Base-by-base conservation (phyloP, 2,329 filamentous ascomycete genomes). In the Celoporthe dispersa region DNA sequence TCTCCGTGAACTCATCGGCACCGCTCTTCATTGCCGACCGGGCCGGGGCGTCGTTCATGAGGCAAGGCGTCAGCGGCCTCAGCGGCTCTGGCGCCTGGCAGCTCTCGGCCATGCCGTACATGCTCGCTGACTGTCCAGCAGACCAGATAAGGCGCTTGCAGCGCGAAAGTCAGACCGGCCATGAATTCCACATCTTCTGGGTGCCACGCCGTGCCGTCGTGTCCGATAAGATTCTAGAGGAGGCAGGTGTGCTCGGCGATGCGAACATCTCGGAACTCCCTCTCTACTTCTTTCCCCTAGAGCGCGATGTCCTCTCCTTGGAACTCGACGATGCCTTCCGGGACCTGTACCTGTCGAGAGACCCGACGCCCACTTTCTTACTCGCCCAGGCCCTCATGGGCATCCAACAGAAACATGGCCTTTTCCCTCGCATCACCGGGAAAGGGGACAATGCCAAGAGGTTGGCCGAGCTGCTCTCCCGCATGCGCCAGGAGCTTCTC, bases 151-250 rank as follows among this genome's bases (percentile, higher is more conserved):
- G 94, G 80, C 91, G 93, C 71, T 85, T 98, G 70, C 93, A 95
- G 76, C 92, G 91, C 77, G 94, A 96, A 80, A 94, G 92, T 78
- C 92, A 94, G 77, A 93, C 91, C 62, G 93, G 94, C 74, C 96
- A 99, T 87, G 95, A 99, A 76, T 97, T 98, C 79, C 95, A 94
- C 73, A 92, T 99, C 75, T 95, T 98, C 79, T 98, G 96, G 93
- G 92, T 97, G 57, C 95, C 97, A 7, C 90, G 96, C 70, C 92
- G 96, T 72, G 98, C 96, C 4, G 85, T 97, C 68, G 91, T 98
- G 68, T 96, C 94, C 75, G 94, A 98, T 79, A 91, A 94, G 78
- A 88, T 98, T 64, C 86, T 99, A 53, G 96, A 99, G 80, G 94
- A 97, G 78, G 92, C 93, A 53, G 96, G 95, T 35, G 93, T 99